A percentile compares a stretch with the other conserved stretches of the same genome.
These are phyloP conservation scores for Daldinia caldariorum DNA, from an alignment of 495 filamentous ascomycete species.

Conservation along the genomic window DNA sequence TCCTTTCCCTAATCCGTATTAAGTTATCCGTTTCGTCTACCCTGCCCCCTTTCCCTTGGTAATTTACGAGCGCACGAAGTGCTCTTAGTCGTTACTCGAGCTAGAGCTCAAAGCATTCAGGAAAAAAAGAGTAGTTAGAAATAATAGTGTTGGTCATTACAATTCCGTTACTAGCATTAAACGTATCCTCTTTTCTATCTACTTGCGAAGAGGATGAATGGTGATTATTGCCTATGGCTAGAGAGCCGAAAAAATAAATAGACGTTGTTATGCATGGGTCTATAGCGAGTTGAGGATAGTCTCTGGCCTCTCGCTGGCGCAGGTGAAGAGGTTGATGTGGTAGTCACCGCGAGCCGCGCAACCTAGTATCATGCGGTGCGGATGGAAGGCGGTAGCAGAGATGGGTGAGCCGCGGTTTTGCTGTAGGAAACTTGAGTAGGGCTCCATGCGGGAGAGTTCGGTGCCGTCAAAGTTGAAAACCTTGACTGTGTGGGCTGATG, in stretches of 20 bases:
- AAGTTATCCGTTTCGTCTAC: conserved; percentile 3
- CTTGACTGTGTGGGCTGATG: conserved; percentile 86
- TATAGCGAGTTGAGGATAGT: conserved; percentile 37
- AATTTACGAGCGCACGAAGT: background rate
- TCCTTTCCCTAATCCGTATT: background rate
- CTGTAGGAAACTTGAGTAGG: conserved; percentile 87
- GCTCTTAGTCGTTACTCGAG: conserved; percentile 4
- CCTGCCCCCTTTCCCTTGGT: background rate
- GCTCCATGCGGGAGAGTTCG: conserved; percentile 81
- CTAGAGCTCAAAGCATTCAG: background rate
- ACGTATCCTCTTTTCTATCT: conserved; percentile 1
- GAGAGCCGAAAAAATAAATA: background rate
- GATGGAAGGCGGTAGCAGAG: conserved; percentile 91
- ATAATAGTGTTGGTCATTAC: conserved; percentile 7
- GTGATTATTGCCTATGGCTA: background rate
- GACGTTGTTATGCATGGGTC: background rate
- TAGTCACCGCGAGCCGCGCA: conserved; percentile 78
- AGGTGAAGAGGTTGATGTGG: conserved; percentile 77
- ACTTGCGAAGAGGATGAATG: conserved; percentile 4
- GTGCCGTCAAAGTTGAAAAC: conserved; percentile 86
- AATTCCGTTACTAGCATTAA: conserved; percentile 8
- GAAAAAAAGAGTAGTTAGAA: background rate
- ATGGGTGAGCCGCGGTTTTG: conserved; percentile 81
- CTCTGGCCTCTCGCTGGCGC: conserved; percentile 55
- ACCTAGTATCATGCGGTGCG: conserved; percentile 91